Conservation (phyloP, 306 rosid species). For the Casuarina cunninghamiana region DNA sequence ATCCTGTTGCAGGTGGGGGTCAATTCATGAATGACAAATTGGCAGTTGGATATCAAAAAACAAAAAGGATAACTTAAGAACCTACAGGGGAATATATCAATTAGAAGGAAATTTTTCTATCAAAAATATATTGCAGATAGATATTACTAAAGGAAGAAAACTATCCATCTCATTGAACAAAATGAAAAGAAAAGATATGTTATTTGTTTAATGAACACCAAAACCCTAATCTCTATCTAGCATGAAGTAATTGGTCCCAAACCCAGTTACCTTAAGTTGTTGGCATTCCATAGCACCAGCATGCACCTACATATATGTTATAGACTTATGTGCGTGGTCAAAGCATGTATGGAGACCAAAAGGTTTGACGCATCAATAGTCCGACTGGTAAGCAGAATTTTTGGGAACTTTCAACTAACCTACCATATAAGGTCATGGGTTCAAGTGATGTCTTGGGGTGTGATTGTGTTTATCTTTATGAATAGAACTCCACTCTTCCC, state of each 20-base stretch:
- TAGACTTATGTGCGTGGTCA: background rate
- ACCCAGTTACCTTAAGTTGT: background rate
- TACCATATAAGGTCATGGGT: background rate
- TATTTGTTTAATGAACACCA: background rate
- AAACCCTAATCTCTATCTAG: background rate
- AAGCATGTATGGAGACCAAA: background rate
- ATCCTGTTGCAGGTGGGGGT: conserved; percentile 37
- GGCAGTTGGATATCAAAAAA: background rate
- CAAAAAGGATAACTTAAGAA: background rate
- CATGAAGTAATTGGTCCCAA: background rate
- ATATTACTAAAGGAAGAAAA: background rate
- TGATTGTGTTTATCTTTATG: background rate
- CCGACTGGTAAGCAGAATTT: background rate
- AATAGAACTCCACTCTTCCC: background rate
- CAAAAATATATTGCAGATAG: background rate
- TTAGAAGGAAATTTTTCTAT: background rate
- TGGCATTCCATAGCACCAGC: background rate
- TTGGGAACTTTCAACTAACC: background rate
- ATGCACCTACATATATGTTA: background rate
- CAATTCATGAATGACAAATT: background rate
- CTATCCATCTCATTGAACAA: background rate
- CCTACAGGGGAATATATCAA: background rate
- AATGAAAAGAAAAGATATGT: background rate
- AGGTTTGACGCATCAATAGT: background rate
- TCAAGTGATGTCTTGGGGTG: background rate